Evolutionary conservation across 2,329 filamentous ascomycete species (phyloP), one percentile per base, ranked within the genome.

Genomic region (Fusarium musae): DNA sequence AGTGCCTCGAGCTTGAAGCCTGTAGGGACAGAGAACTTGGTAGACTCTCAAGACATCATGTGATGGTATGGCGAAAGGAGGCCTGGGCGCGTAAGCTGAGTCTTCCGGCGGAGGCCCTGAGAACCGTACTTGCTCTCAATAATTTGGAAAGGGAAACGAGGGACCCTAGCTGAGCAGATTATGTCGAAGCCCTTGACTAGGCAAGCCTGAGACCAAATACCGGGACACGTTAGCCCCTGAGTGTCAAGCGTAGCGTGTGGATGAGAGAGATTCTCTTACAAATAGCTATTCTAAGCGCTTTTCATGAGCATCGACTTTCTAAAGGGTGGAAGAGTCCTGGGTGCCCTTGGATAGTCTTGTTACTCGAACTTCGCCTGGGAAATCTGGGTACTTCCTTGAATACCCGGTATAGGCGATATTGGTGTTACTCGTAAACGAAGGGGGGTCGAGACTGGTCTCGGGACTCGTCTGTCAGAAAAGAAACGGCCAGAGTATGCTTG

Each of bases 21-120:
- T 23, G 2, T 6, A 2, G 15, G 16, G 28, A 1, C 2, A 23
- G 8, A 34, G 4, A 5, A 2, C 8, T 2, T 23, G 16, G 2
- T 23, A 19, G 21, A 19, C 6, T 23, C 8, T 34, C 4, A 32
- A 19, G 28, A 23, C 0, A 7, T 50, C 4, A 4, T 9, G 16
- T 23, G 16, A 50, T 50, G 16, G 21, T 12, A 26, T 1, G 3
- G 30, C 17, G 12, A 15, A 26, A 8, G 12, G n/a, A 26, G 16
- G 30, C 12, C 4, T 26, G n/a, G 6, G 30, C 3, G 47, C 26
- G 17, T 3, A 36, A 36, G n/a, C 6, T 23, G 12, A 15, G 17
- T 15, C n/a, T 36, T 3, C 36, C 4, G 17, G 30, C 30, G 17
- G n/a, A 52, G 32, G n/a, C 32, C 32, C 49, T 36, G 9, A 15